Base-by-base conservation (phyloP, 2,329 filamentous ascomycete species). In the Cylindrodendrum hubeiense region DNA sequence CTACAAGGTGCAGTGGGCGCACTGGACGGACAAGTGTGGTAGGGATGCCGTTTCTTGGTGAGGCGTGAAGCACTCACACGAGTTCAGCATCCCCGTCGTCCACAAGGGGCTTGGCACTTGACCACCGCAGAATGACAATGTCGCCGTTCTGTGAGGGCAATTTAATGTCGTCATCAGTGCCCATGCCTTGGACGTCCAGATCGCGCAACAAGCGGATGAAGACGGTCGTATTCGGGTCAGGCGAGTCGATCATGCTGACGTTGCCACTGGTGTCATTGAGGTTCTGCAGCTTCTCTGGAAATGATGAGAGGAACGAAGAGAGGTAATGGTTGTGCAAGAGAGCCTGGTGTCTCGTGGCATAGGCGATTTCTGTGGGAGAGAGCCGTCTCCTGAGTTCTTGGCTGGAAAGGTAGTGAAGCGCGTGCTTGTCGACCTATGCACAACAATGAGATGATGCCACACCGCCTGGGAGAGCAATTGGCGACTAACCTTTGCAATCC, bases 181-280 rank as follows among this genome's bases (percentile, higher is more conserved):
- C 90, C 67, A 85, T 85, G 7, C 89, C 86, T 62, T 84, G 81
- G 13, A 90, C 86, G 5, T 87, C 82, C 3, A 84, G 82, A 74
- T 92, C 89, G 58, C 84, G 85, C 57, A 95, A 80, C 52, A 93
- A 85, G 66, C 95, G 85, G 43, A 94, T 89, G 79, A 99, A 98
- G 2, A 98, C 95, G 8, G 94, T 94, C 2, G 88, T 86, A 66
- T 96, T 92, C 51, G 90, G 81, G 77, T 98, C 96, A 0, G 96
- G 96, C 2, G 88, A 85, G 76, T 97, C 94, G 30, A 98, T 89
- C 96, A 99, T 99, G 81, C 89, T 94, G 61, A 95, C 91, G 10
- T 95, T 95, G 30, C 94, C 95, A 0, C 92, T 90, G 15, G 92
- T 93, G 81, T 99, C 96, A 80, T 98, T 97, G 58, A 99, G 83